These are phyloP conservation scores for Colletotrichum destructivum DNA, from an alignment of 2,329 filamentous ascomycete species.

Conservation along the genomic window DNA sequence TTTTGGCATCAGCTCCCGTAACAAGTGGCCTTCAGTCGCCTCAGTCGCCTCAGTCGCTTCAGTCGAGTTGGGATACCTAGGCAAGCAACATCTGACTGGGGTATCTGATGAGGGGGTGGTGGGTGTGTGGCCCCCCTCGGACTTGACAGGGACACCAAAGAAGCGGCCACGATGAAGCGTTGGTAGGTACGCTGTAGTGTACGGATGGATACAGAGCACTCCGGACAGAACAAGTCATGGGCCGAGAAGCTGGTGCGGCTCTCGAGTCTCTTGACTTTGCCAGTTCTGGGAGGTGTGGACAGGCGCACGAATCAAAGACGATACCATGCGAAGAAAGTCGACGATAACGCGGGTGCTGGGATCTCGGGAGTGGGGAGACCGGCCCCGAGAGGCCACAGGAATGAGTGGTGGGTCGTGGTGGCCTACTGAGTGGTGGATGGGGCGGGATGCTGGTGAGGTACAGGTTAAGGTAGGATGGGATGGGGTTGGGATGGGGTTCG, in stretches of 20 bases:
- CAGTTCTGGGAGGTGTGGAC: slow-evolving; percentile 11
- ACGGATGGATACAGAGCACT: too few species aligned
- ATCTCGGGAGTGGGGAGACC: slow-evolving; percentile 31
- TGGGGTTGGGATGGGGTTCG: slow-evolving; percentile 9
- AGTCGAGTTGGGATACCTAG: slow-evolving; percentile 2
- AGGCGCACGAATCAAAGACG: slow-evolving; percentile 40
- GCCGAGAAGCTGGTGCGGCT: slow-evolving; percentile 26
- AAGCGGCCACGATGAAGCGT: not conserved
- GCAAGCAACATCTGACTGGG: not conserved
- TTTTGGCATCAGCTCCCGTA: slow-evolving; percentile 14
- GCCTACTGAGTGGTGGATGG: slow-evolving; percentile 4
- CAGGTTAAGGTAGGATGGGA: not conserved
- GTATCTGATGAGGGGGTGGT: slow-evolving; percentile 14
- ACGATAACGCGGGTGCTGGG: slow-evolving; percentile 30
- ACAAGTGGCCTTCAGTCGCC: not conserved
- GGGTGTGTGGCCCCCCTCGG: not conserved
- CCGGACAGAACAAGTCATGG: not conserved
- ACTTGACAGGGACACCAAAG: not conserved
- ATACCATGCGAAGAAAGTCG: slow-evolving; percentile 32
- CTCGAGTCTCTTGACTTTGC: slow-evolving; percentile 1
- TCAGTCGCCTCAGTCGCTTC: not conserved
- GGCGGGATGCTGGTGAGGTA: not conserved
- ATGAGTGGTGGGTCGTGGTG: slow-evolving; percentile 4
- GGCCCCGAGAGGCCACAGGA: slow-evolving; percentile 21
- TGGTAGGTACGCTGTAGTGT: not conserved